Evolutionary conservation across 495 filamentous ascomycete species (phyloP), one percentile per base, ranked within the genome.

Genomic region (Penicillium pulvis): DNA sequence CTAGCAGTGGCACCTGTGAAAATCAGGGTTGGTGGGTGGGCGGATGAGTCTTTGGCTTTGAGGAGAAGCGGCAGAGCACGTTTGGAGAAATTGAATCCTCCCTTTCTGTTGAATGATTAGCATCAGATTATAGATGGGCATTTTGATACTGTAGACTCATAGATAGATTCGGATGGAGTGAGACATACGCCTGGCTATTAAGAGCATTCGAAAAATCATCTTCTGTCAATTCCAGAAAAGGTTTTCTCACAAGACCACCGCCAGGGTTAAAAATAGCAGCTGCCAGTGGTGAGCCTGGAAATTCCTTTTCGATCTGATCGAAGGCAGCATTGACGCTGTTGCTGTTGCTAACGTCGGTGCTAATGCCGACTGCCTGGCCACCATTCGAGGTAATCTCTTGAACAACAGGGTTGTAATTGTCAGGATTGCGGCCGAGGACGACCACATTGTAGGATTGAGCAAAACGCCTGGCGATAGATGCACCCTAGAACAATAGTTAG

Each of bases 1-100:
- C 87, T 91, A 3, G 91, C 92, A 0, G 92, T 97, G 0, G 92
- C 92, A 36, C 92, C 77, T 1, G 93, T 96, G 74, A 97, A 88
- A 69, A 97, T 88, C 35, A 98, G 78, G 2, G 89, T 86, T 0
- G 93, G 90, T 5, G 90, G 91, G 65, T 92, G 61, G 39, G 74
- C 59, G 2, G 56, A 50, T 1, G 73, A 67, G 6, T 79, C 71
- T 17, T 85, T 83, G 28, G 79, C 73, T 58, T 80, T 72, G 23
- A 92, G 83, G 19, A 96, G 82, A 9, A 89, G 78, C 2, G 93
- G 93, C 1, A 97, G 75, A 2, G 83, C 77, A 7, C 80, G 76
- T 70, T 94, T 83, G 16, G 90, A 83, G 72, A 97, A 96, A 72
- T 86, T 76, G 76, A 91, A 93, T 45, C 86, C 88, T 16, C 91